Evolutionary conservation across 2,329 filamentous ascomycete genomes (phyloP), one percentile per base, ranked within the genome.

Genomic region (Hypoxylon sp.): DNA sequence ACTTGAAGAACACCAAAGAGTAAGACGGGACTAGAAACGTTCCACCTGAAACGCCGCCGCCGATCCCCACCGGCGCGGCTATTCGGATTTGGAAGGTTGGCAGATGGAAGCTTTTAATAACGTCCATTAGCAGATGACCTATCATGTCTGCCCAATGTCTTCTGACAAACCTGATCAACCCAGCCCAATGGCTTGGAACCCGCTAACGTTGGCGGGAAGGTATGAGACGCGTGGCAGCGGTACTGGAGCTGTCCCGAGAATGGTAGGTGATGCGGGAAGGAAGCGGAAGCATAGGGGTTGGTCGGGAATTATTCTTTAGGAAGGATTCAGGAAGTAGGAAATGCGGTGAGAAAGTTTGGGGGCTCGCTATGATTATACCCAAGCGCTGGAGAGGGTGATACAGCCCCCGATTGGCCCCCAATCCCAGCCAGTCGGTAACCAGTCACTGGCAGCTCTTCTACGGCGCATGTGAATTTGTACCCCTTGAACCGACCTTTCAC

Each of bases 391-490:
- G 35, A 44, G 46, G 24, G 56, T 53, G 53, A 65, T 62, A 31
- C 37, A 47, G 44, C 52, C 35, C 42, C 58, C 62, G 58, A 69
- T 66, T 65, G 62, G 66, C 58, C 58, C 61, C 61, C 57, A 62
- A 59, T 65, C 46, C 53, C 46, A 53, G 57, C 47, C 35, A 46
- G 39, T 24, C 13, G 61, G 61, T 50, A 65, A 46, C 27, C 24
- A 27, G 50, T 59, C 53, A 47, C 39, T 52, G 24, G 24, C 19
- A 62, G 42, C 37, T 58, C 48, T 46, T 54, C 42, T 39, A 35
- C 37, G 21, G 35, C 44, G 29, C 13, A 56, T 42, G 42, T 48
- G 39, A 10, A 46, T 13, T 29, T 39, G 32, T n/a, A 37, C 29
- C 48, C 24, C 47, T n/a, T 32, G 17, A 27, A 52, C 19, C 10